These are phyloP conservation scores for Phialocephala sp. DNA, from an alignment of 2,329 filamentous ascomycete species.

Conservation along the genomic window DNA sequence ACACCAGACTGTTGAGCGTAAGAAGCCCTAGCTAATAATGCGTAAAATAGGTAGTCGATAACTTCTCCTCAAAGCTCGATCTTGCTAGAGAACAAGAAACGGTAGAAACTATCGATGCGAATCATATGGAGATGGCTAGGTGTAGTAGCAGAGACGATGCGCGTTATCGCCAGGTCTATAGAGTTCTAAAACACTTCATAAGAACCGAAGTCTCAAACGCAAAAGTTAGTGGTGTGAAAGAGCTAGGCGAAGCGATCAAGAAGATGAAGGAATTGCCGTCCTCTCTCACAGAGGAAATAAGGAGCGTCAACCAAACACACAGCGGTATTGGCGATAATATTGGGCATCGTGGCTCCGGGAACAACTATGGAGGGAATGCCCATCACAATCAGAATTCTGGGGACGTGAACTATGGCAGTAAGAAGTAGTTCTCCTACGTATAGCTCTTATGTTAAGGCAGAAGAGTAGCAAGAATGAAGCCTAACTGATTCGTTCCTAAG, in stretches of 20 bases:
- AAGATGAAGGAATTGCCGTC: conserved; percentile 27
- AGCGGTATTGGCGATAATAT: conserved; percentile 2
- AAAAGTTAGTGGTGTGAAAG: too few relatives aligned
- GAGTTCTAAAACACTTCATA: background rate
- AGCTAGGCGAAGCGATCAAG: conserved; percentile 18
- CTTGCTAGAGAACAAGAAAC: conserved; percentile 44
- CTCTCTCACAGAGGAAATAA: conserved; percentile 20
- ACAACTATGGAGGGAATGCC: background rate
- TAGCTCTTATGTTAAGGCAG: too few relatives aligned
- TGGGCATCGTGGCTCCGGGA: conserved; percentile 12
- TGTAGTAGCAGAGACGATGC: background rate
- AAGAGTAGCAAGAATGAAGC: too few relatives aligned
- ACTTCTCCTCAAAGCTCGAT: conserved; percentile 49
- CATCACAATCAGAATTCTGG: background rate
- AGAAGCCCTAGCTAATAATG: conserved; percentile 2
- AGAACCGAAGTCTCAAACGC: background rate
- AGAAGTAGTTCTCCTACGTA: too few relatives aligned
- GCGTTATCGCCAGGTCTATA: background rate
- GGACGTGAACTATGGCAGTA: background rate
- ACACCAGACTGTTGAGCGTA: background rate
- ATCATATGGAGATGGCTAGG: conserved; percentile 46
- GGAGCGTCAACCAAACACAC: conserved; percentile 14
- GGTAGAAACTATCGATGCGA: conserved; percentile 48
- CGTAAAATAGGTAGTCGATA: conserved; percentile 44
- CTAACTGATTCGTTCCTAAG: too few relatives aligned